Evolutionary conservation across 2,329 filamentous ascomycete species (phyloP), one percentile per base, ranked within the genome.

Genomic region (Fusarium tricinctum): DNA sequence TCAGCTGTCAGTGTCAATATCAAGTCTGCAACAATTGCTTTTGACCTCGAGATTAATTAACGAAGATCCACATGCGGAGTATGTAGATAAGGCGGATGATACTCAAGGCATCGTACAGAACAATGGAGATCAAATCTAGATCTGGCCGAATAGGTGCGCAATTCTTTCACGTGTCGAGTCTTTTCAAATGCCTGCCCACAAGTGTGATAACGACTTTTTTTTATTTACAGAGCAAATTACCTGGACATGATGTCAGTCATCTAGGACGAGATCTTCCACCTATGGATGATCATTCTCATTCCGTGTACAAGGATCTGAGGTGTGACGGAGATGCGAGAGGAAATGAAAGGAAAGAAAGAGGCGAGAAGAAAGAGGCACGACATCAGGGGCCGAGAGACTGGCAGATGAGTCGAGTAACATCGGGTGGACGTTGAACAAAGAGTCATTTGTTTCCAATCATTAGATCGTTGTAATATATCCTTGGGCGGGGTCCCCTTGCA

Each of bases 291-390:
- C 39, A 45, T 58, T 43, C 40, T 39, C 45, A 38, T 59, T 40
- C 47, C 42, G n/a, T 17, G 35, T 43, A 51, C 40, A 42, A 66
- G 42, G 42, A 50, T 54, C 30, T 28, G 20, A 43, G 39, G 33
- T 63, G 32, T 42, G 53, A 69, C 50, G 42, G 53, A 69, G 32
- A 68, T 58, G 51, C 56, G 50, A 35, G 53, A 48, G 32, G 32
- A 50, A 52, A 52, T 42, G 48, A 56, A 49, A 26, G 23, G 44
- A 20, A 47, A 30, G 9, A 42, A 46, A 51, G 53, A 69, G 44
- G 59, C 63, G 62, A 68, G 58, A 64, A 57, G 52, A 49, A 45
- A 23, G 57, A 68, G 58, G 55, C 68, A 73, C 66, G 53, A 22
- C 59, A 57, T 54, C 58, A 68, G 43, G 50, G 56, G 60, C 50